These are phyloP conservation scores for Salisapilia sapeloensis DNA, from an alignment of 352 stramenopile species.

Conservation along the genomic window DNA sequence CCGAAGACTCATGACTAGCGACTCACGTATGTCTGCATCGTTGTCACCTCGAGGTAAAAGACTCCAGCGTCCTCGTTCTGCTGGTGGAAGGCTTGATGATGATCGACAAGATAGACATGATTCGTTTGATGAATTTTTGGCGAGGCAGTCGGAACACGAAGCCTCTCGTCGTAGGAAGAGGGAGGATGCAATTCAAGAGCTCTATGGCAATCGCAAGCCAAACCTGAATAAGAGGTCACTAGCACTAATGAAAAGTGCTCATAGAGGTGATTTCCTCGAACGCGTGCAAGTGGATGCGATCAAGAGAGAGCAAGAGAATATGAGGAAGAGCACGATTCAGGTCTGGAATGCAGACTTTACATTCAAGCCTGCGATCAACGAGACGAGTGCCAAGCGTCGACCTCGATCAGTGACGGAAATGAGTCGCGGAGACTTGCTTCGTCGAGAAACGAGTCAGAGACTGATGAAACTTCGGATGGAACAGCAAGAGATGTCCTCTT, in stretches of 20 bases:
- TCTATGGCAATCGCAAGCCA: constrained; percentile 35
- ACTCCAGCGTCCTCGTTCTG: constrained; percentile 27
- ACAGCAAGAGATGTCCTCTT: constrained; percentile 63
- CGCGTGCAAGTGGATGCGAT: constrained; percentile 59
- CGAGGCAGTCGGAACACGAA: constrained; percentile 59
- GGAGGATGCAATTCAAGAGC: constrained; percentile 37
- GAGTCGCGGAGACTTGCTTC: constrained; percentile 55
- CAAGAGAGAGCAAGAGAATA: constrained; percentile 56
- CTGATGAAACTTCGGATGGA: constrained; percentile 81
- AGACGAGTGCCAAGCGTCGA: constrained; percentile 37
- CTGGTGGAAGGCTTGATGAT: constrained; percentile 15
- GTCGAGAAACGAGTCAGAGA: constrained; percentile 53
- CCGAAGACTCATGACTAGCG: too few species aligned
- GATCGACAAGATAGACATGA: constrained; percentile 31
- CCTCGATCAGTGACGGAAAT: constrained; percentile 60
- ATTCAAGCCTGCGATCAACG: constrained; percentile 72
- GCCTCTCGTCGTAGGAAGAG: constrained; percentile 43
- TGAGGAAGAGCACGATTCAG: constrained; percentile 59
- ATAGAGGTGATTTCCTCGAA: constrained; percentile 69
- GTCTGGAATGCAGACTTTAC: constrained; percentile 66
- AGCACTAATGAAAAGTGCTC: constrained; percentile 63
- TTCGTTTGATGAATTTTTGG: constrained; percentile 53
- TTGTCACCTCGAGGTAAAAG: not conserved
- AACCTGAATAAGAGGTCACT: constrained; percentile 71
- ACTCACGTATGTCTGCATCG: not conserved